phyloP scores from a whole-genome alignment of 2,329 filamentous ascomycete species.

The Penicillium janthinellum region DNA sequence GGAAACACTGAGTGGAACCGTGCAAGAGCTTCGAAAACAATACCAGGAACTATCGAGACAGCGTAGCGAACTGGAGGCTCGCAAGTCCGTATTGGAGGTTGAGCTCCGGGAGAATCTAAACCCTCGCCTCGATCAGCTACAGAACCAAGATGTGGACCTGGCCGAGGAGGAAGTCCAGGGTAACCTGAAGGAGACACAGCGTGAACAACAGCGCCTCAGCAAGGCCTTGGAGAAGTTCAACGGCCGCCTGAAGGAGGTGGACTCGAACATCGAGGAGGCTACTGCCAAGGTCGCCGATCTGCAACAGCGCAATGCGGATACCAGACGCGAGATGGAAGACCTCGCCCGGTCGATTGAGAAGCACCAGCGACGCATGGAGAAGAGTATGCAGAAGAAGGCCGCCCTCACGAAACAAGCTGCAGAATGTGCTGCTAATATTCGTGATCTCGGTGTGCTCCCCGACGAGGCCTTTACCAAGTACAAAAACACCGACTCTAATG shows the following conservation, averaged over 20 bases:
- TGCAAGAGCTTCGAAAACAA: slow-evolving; percentile 74
- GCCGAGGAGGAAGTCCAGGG: slow-evolving; percentile 60
- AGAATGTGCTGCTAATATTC: slow-evolving; percentile 84
- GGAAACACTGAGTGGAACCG: slow-evolving; percentile 66
- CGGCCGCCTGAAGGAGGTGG: slow-evolving; percentile 71
- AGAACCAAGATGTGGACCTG: slow-evolving; percentile 70
- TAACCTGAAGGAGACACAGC: slow-evolving; percentile 74
- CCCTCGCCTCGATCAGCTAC: slow-evolving; percentile 83
- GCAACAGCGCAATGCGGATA: slow-evolving; percentile 62
- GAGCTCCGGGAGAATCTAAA: slow-evolving; percentile 87
- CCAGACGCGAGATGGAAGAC: slow-evolving; percentile 72
- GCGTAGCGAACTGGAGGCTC: slow-evolving; percentile 74
- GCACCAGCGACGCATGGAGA: slow-evolving; percentile 87
- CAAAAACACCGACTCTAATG: slow-evolving; percentile 76
- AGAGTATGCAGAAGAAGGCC: slow-evolving; percentile 85
- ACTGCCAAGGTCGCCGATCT: slow-evolving; percentile 59
- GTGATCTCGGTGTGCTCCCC: slow-evolving; percentile 87
- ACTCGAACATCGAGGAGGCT: slow-evolving; percentile 67
- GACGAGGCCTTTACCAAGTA: slow-evolving; percentile 95
- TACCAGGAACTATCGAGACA: slow-evolving; percentile 73
- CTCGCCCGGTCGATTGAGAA: slow-evolving; percentile 77
- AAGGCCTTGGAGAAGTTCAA: slow-evolving; percentile 69
- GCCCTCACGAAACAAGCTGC: slow-evolving; percentile 73
- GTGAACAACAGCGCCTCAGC: slow-evolving; percentile 77
- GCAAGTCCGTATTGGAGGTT: slow-evolving; percentile 81